Evolutionary conservation across 2,329 filamentous ascomycete genomes (phyloP).

Genomic region (Aspergillus jensenii): DNA sequence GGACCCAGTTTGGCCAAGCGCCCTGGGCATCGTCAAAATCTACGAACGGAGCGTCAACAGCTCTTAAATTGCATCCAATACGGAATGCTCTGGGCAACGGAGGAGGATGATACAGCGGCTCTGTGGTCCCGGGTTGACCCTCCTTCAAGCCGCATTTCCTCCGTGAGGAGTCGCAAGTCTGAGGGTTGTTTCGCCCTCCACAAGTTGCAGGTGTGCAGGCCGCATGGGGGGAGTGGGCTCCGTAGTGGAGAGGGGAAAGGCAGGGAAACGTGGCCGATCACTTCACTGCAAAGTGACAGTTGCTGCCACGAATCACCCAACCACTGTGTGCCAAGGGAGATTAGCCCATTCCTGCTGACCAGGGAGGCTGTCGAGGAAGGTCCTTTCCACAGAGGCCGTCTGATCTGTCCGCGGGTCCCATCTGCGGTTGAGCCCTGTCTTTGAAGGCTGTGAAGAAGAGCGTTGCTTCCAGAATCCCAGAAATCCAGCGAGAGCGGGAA

Average conservation of each 20-base stretch:
- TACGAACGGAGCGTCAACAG: background rate
- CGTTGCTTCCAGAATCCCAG: background rate
- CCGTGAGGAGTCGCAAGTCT: background rate
- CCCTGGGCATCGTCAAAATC: slow-evolving; percentile 4
- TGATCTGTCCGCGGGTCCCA: background rate
- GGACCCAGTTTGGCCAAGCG: slow-evolving; percentile 2
- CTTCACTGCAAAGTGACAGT: slow-evolving; percentile 17
- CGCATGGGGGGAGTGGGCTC: background rate
- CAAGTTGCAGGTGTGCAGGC: background rate
- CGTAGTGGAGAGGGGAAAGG: slow-evolving; percentile 5
- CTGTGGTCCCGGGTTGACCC: background rate
- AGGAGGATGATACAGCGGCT: slow-evolving; percentile 8
- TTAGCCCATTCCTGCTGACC: slow-evolving; percentile 8
- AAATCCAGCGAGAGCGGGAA: background rate
- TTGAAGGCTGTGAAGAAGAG: background rate
- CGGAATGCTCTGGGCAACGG: background rate
- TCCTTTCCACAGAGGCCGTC: background rate
- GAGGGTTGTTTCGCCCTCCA: slow-evolving; percentile 3
- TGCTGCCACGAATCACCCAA: slow-evolving; percentile 7
- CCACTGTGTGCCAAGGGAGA: slow-evolving; percentile 7
- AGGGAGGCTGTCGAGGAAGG: background rate
- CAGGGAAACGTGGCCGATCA: slow-evolving; percentile 19
- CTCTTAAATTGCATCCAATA: background rate
- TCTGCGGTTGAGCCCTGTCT: background rate
- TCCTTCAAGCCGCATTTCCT: background rate